These are phyloP conservation scores for Saccharomyces hybrid DNA, from an alignment of 1,139 yeast genomes.

Conservation along the genomic window DNA sequence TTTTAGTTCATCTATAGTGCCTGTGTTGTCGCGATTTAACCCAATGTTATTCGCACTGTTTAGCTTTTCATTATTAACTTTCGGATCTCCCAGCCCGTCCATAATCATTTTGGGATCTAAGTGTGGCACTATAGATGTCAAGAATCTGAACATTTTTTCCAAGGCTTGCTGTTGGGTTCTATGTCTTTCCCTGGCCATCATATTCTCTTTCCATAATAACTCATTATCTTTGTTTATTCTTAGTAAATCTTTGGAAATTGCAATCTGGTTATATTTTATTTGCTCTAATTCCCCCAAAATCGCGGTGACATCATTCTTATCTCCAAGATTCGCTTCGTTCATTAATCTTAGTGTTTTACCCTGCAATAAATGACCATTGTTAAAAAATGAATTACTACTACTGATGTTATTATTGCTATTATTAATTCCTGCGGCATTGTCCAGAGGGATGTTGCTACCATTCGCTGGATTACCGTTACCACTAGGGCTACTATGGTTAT, in stretches of 20 bases:
- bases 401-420: conserved; percentile 2
- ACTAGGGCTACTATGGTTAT: conserved; percentile 6
- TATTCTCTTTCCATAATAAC: conserved; percentile 84
- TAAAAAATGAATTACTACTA: background rate
- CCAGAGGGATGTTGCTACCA: conserved; percentile 2
- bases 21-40: background rate
- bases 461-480: conserved; percentile 6
- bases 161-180: conserved; percentile 80
- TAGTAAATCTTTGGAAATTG: conserved; percentile 75
- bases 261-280: conserved; percentile 68
- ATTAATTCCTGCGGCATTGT: conserved; percentile 9
- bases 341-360: conserved; percentile 6
- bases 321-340: conserved; percentile 14
- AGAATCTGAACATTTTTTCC: conserved; percentile 77
- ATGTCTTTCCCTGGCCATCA: conserved; percentile 74
- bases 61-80: conserved; percentile 6
- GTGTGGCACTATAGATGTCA: conserved; percentile 73
- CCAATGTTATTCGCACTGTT: conserved; percentile 10
- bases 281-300: conserved; percentile 67
- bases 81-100: conserved; percentile 26
- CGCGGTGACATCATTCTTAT: conserved; percentile 42
- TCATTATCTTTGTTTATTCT: conserved; percentile 84
- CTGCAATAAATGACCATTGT: background rate
- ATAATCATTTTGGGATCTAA: conserved; percentile 42
- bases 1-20: background rate